Evolutionary conservation across 1,284 basidiomycete species (phyloP), one percentile per base, ranked within the genome.

Genomic region (Leccinum subfulvum): DNA sequence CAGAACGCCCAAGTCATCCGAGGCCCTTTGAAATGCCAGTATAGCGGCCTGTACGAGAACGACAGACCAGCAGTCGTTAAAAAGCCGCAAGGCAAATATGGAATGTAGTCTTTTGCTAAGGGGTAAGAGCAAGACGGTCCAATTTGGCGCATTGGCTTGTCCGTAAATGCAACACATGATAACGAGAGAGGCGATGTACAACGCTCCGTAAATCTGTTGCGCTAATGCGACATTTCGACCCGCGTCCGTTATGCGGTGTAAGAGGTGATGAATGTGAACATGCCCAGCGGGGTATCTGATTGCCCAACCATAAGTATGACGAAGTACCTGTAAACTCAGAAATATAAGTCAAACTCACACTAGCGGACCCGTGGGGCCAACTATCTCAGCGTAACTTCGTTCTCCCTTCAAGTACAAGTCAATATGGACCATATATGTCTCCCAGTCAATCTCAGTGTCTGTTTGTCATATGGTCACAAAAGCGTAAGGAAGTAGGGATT

Each of bases 371-470:
- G 95, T 98, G 8, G 95, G 95, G 0, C 97, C 97, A 63, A 84
- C 81, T 63, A 99, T 90, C 62, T 83, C 79, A n/a, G 85, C 80
- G 74, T 99, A 99, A 74, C 96, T 86, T 30, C 90, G 81, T 76
- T 97, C 90, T 44, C 97, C 97, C 54, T 86, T 83, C 53, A 91
- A 71, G 76, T 92, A 96, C 56, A 92, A 75, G 59, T 89, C 82
- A 2, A 92, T 85, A 65, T 99, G 97, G 64, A 90, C 82, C 84
- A 96, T 90, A 72, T 97, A 97, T 0, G 95, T 97, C 73, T 88
- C 84, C 86, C 92, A 99, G 78, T 99, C 97, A 71, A 99, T 99
- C 78, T 99, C 97, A n/a, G 97, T 99, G 79, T 96, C 95, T 97
- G 77, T 59, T 64, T 60, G 54, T 62, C 55, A 51, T 44, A 67